Evolutionary conservation across 345 rosid genomes (phyloP).

Genomic region (Euphorbia lathyris): DNA sequence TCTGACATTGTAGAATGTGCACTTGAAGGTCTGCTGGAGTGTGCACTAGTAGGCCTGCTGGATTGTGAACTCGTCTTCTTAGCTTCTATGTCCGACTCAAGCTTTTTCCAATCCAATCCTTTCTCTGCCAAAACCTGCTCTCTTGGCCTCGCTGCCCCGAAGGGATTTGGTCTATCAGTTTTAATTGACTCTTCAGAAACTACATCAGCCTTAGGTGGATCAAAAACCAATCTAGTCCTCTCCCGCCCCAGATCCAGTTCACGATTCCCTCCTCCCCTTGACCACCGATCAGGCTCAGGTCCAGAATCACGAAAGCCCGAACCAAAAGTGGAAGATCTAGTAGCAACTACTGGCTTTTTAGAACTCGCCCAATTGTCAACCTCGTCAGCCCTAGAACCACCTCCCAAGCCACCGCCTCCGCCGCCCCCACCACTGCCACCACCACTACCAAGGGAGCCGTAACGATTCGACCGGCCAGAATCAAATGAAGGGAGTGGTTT

Average conservation of each 20-base stretch:
- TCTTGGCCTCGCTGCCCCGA: conserved; percentile 91
- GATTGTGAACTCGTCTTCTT: conserved; percentile 47
- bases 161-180: conserved; percentile 68
- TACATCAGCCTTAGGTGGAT: conserved; percentile 52
- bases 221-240: conserved; percentile 65
- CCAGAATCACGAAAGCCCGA: conserved; percentile 60
- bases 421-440: conserved; percentile 42
- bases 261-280: conserved; percentile 43
- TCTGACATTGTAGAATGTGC: conserved; percentile 84
- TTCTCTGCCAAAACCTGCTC: conserved; percentile 91
- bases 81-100: conserved; percentile 72
- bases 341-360: conserved; percentile 48
- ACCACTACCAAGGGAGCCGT: conserved; percentile 48
- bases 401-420: conserved; percentile 39
- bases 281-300: conserved; percentile 64
- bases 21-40: conserved; percentile 93
- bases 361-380: conserved; percentile 71
- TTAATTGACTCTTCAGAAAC: conserved; percentile 45
- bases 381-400: conserved; percentile 73
- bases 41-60: conserved; percentile 84
- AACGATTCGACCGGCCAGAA: conserved; percentile 54
- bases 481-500: conserved; percentile 53
- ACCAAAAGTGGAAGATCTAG: conserved; percentile 58
- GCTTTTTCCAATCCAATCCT: conserved; percentile 88
- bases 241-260: conserved; percentile 40